Base-by-base conservation (phyloP, 208 protist species). In the Tritrichomonas musculus region DNA sequence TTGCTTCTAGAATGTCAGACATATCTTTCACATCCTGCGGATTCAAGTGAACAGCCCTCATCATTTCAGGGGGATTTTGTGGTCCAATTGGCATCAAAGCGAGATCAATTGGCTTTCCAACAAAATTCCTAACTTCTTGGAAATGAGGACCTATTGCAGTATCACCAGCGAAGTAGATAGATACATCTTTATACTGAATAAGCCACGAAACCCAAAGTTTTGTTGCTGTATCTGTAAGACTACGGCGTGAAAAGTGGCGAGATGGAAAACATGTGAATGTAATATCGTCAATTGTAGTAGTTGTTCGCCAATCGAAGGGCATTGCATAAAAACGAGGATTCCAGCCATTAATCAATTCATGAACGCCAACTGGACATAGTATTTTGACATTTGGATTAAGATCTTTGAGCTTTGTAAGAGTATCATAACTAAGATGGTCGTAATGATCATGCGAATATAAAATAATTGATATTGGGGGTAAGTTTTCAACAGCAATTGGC, bases 91-190 rank as follows among this genome's bases (percentile, higher is more conserved):
- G 41, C 8, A 88, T 47, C 25, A 88, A 39, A 5, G 39, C 44
- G 1, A 88, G 36, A 88, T 88, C 77, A n/a, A 49, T 44, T 39
- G 41, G 41, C 47, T 57, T 88, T 57, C 47, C 77, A 33, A 88
- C 17, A 8, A 22, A 44, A n/a, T 88, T 33, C 27, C 41, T 53
- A 2, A 88, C 30, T 30, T 88, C 77, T 30, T 53, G 14, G 47
- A 88, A 88, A 36, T 88, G 77, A 39, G 77, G 77, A 27, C 77
- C 77, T 9, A 88, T 57, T 3, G 77, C 77, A 53, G 77, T 88
- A 39, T 88, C 77, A 30, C 77, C 77, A 39, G 77, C 14, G 77
- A 53, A 88, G 27, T 88, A 88, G 9, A 88, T 57, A 33, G 64
- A n/a, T 33, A n/a, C 17, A 60, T 60, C 17, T 5, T 60, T 17